These are phyloP conservation scores for Pseudogymnoascus sp. DNA, from an alignment of 2,329 filamentous ascomycete species.

Conservation along the genomic window DNA sequence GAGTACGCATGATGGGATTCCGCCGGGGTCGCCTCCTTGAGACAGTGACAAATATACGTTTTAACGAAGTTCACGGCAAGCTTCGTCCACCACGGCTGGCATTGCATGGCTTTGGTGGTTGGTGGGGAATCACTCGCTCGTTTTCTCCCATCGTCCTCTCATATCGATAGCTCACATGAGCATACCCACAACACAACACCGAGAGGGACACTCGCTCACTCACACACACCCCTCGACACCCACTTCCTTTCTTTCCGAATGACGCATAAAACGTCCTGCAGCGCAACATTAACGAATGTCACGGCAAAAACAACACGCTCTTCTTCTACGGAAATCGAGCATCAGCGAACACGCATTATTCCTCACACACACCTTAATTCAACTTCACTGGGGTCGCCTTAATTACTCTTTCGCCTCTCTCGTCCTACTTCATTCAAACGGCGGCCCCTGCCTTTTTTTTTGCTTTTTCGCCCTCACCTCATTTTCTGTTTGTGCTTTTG, in stretches of 20 bases:
- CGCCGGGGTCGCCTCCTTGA: background rate
- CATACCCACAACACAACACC: background rate
- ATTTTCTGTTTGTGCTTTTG: background rate
- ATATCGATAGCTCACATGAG: background rate
- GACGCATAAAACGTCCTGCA: background rate
- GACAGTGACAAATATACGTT: background rate
- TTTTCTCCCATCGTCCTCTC: background rate
- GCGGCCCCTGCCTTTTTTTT: background rate
- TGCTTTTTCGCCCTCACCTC: background rate
- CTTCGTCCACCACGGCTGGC: background rate
- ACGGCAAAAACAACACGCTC: background rate
- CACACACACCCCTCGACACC: background rate
- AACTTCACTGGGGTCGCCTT: background rate
- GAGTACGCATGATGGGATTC: background rate
- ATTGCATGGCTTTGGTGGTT: background rate
- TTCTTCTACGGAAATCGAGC: background rate
- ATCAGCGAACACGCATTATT: background rate
- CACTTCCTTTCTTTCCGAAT: background rate
- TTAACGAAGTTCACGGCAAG: background rate
- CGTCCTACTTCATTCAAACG: background rate
- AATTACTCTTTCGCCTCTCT: background rate
- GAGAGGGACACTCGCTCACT: background rate
- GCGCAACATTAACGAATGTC: slow-evolving; percentile 1
- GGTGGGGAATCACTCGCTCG: background rate
- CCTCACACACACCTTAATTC: background rate